Conservation (phyloP, 2,329 filamentous ascomycete species). For the Nannizziopsis barbatae region DNA sequence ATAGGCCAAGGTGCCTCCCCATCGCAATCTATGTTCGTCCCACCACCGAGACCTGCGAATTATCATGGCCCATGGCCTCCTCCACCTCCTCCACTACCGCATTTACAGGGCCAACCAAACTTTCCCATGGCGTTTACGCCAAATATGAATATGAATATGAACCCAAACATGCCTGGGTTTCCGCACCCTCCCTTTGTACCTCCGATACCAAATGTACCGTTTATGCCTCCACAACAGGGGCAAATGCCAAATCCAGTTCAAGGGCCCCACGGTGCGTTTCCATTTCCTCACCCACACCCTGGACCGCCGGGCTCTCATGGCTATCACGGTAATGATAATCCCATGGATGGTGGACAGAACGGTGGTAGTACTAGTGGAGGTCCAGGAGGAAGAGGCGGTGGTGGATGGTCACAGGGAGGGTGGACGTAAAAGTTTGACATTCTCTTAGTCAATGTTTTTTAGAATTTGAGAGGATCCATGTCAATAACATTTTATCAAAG, state of each 20-base stretch:
- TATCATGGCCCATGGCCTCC: constrained; percentile 30
- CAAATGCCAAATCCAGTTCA: constrained; percentile 18
- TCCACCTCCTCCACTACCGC: constrained; percentile 28
- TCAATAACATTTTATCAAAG: no score
- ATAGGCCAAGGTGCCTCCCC: constrained; percentile 3
- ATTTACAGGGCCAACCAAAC: constrained; percentile 15
- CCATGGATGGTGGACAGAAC: constrained; percentile 2
- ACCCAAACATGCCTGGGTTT: constrained; percentile 15
- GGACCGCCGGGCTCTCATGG: background rate
- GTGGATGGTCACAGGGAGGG: background rate
- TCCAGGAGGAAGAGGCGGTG: no score
- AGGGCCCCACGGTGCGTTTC: constrained; percentile 2
- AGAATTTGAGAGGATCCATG: no score
- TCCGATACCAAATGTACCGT: constrained; percentile 7
- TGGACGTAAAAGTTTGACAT: background rate
- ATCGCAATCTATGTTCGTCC: constrained; percentile 13
- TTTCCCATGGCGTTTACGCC: constrained; percentile 6
- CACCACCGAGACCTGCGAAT: constrained; percentile 26
- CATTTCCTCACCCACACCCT: background rate
- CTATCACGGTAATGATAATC: background rate
- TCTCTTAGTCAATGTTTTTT: background rate
- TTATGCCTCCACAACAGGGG: constrained; percentile 16
- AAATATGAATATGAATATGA: constrained; percentile 13
- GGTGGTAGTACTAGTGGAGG: no score
- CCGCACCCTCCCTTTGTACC: constrained; percentile 5